Evolutionary conservation across 208 protist species (phyloP), one percentile per base, ranked within the genome.

Genomic region (Leishmania lainsoni): DNA sequence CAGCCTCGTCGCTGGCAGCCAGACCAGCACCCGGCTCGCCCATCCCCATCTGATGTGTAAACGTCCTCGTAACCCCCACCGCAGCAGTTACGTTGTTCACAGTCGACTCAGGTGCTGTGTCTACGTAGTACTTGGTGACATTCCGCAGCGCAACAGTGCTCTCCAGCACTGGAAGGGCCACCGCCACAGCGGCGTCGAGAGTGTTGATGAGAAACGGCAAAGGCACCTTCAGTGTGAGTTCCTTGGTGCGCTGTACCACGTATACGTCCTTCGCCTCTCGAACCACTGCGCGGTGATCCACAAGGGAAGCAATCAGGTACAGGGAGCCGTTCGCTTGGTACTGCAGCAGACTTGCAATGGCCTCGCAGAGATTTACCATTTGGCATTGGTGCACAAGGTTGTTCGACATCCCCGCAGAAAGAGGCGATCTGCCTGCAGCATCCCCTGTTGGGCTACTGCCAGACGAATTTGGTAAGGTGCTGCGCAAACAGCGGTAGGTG

Each of bases 271-370:
- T 76, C 17, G 91, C 76, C 42, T 87, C 79, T 9, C 74, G 81
- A 65, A 97, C 83, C 35, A 95, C 75, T 42, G 78, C 73, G 52
- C 88, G 90, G 78, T 92, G 83, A 52, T 90, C 81, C 5, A 95
- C 80, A 63, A 97, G 86, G 26, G 85, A 80, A 2, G 84, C 85
- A 56, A 97, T 75, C 16, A 96, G 72, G 65, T 89, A 83, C 10
- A 81, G 80, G 6, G 92, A 86, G 59, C 86, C 91, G 16, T 29
- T 80, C 65, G 90, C 78, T 56, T 96, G 91, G 69, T 95, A 96
- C 81, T 95, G 90, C 63, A 97, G 65, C 39, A 94, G 72, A 68
- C 91, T 92, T 16, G 90, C 90, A 65, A 96, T 92, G 16, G 90
- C 86, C 79, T 95, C 94, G 54, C 91, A 92, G 52, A 89, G 77